A percentile compares a stretch with the other conserved stretches of the same genome.
Evolutionary conservation across 2,329 filamentous ascomycete genomes (phyloP).

Genomic region (Colletotrichum falcatum): DNA sequence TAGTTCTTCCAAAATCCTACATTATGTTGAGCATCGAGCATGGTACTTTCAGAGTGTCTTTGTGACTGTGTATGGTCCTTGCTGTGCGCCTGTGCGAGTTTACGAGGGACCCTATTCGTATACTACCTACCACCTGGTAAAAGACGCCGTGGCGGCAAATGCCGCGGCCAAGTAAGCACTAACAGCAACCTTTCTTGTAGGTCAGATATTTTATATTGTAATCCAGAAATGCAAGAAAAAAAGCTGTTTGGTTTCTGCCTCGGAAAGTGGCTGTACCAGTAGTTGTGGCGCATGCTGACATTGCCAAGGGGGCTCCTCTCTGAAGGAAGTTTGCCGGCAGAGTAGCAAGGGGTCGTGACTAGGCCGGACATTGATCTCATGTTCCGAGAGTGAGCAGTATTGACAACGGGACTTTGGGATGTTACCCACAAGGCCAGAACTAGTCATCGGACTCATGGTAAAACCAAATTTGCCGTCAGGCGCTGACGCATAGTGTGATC

Average conservation of each 20-base stretch:
- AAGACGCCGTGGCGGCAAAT: background rate
- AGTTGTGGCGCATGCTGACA: conserved; percentile 20
- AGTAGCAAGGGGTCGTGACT: background rate
- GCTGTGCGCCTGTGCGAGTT: too few relatives aligned
- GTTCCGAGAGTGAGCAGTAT: background rate
- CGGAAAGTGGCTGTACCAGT: conserved; percentile 1
- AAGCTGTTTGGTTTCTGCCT: background rate
- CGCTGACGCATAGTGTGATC: background rate
- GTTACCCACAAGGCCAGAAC: background rate
- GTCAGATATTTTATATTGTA: background rate
- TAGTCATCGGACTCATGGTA: background rate
- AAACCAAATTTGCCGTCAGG: background rate
- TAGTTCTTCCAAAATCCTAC: too few relatives aligned
- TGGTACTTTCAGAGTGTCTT: too few relatives aligned
- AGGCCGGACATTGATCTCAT: background rate
- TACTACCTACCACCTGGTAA: too few relatives aligned
- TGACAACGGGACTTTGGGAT: background rate
- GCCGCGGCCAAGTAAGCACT: background rate
- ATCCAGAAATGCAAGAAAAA: background rate
- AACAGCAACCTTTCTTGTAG: background rate
- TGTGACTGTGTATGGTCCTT: too few relatives aligned
- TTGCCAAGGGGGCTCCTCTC: background rate
- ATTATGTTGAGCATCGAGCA: too few relatives aligned
- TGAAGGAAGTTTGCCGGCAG: background rate
- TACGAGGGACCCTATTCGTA: too few relatives aligned